These are phyloP conservation scores for Aegilops longissima DNA, from an alignment of 176 grass and related monocot species.

Conservation along the genomic window DNA sequence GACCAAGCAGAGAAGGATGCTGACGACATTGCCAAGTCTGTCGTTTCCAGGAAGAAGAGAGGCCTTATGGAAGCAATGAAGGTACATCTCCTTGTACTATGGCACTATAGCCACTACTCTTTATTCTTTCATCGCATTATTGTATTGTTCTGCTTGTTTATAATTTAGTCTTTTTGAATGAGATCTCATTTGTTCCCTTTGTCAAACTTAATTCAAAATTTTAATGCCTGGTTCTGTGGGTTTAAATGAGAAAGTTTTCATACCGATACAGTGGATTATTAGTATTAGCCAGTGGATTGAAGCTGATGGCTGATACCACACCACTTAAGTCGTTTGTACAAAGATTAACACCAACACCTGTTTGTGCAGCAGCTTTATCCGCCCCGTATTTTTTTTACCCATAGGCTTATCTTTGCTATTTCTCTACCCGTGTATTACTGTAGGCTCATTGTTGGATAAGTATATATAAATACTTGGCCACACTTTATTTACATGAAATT, in stretches of 20 bases:
- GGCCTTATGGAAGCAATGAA: slow-evolving; percentile 77
- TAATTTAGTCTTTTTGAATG: background rate
- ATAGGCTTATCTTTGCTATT: background rate
- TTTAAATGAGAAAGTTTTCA: background rate
- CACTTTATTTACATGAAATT: background rate
- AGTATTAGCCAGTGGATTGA: background rate
- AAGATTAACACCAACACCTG: background rate
- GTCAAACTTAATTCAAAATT: background rate
- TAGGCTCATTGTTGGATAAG: background rate
- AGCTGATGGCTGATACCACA: background rate
- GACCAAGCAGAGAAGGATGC: slow-evolving; percentile 50
- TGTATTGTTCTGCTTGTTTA: background rate
- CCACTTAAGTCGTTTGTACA: background rate
- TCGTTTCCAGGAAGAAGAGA: slow-evolving; percentile 66
- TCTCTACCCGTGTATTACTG: background rate
- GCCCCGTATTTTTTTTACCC: background rate
- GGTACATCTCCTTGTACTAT: slow-evolving; percentile 40
- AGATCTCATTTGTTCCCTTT: background rate
- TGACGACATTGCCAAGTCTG: slow-evolving; percentile 26
- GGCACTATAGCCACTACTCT: background rate
- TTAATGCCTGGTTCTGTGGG: background rate
- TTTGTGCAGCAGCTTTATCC: background rate
- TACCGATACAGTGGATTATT: background rate
- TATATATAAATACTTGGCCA: background rate
- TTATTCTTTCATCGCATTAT: no score